Evolutionary conservation across 352 stramenopile species (phyloP), one percentile per base, ranked within the genome.

Genomic region (Elongisporangium undulatum): DNA sequence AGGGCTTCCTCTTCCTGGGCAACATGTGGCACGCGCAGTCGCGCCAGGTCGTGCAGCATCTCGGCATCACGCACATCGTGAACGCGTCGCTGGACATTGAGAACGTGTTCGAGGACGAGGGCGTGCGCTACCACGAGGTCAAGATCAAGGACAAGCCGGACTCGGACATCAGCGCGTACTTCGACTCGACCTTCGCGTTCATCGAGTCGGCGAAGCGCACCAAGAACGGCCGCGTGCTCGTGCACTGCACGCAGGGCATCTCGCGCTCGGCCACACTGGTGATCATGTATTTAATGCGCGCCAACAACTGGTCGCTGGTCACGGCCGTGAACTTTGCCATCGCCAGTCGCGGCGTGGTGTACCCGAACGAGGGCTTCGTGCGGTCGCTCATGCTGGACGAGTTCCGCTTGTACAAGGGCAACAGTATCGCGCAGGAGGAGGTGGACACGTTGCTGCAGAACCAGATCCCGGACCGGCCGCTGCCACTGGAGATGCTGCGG

Each of bases 1-100:
- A 95, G 53, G 83, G 83, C 1, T 95, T 95, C 66, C 62, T 95
- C 8, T 95, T 91, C 59, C 69, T 95, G 20, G 85, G 85, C 49
- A 95, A 95, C 67, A 93, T 95, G 83, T 95, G 85, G 85, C 85
- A 95, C 65, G 85, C 85, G 19, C 82, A 94, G 67, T 87, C 71
- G 26, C 79, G 79, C 63, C 74, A 89, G 39, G 81, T 95, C 8
- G 58, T 93, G 23, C 79, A 80, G 3, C 73, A 95, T 62, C 66
- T 95, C 48, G 85, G 83, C 15, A 93, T 95, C 63, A 95, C 85
- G 19, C 85, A 95, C 59, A 72, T 95, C 15, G 82, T 95, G 23
- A 95, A 95, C 59, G 85, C 84, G 8, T 93, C 80, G 54, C 61
- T 92, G 7, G 85, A 95, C 41, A 63, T 87, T 4, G 83, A 82